Evolutionary conservation across 2,329 filamentous ascomycete species (phyloP).

Genomic region (Xylariales sp.): DNA sequence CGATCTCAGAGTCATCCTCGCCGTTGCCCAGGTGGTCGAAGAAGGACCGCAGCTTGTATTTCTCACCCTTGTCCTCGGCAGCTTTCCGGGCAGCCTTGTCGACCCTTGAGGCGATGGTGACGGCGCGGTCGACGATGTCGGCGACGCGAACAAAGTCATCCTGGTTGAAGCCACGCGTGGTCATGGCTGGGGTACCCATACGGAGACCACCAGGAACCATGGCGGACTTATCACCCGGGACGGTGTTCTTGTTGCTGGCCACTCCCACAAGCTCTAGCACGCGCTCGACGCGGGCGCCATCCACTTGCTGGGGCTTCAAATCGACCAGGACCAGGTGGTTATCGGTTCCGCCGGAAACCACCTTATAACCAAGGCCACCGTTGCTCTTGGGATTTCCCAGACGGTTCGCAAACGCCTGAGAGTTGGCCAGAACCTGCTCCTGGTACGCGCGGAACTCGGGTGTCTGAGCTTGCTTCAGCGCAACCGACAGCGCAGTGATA

Average conservation of each 20-base stretch:
- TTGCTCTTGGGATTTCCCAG: constrained; percentile 66
- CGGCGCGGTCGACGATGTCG: constrained; percentile 79
- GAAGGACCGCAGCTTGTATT: constrained; percentile 65
- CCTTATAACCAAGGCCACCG: constrained; percentile 76
- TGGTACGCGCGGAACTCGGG: constrained; percentile 93
- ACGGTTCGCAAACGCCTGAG: constrained; percentile 75
- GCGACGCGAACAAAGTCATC: constrained; percentile 85
- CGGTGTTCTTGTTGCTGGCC: constrained; percentile 99
- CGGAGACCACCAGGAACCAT: constrained; percentile 89
- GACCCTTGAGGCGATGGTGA: constrained; percentile 71
- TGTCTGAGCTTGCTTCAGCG: constrained; percentile 86
- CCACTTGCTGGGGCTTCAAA: constrained; percentile 81
- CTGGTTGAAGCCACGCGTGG: constrained; percentile 85
- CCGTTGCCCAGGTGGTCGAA: constrained; percentile 65
- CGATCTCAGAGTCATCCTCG: constrained; percentile 64
- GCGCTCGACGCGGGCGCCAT: constrained; percentile 85
- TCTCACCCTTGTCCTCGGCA: constrained; percentile 63
- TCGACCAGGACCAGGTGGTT: constrained; percentile 95
- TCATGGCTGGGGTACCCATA: constrained; percentile 97
- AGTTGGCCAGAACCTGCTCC: constrained; percentile 82
- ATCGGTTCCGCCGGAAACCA: constrained; percentile 93
- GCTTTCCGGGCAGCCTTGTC: constrained; percentile 68
- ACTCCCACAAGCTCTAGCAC: constrained; percentile 90
- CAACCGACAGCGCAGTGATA: constrained; percentile 91
- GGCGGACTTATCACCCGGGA: constrained; percentile 90